Percentiles rank a stretch among this genome's conserved stretches.
Evolutionary conservation across 1,284 basidiomycete species (phyloP).

Genomic region (Ceratobasidium sp.): DNA sequence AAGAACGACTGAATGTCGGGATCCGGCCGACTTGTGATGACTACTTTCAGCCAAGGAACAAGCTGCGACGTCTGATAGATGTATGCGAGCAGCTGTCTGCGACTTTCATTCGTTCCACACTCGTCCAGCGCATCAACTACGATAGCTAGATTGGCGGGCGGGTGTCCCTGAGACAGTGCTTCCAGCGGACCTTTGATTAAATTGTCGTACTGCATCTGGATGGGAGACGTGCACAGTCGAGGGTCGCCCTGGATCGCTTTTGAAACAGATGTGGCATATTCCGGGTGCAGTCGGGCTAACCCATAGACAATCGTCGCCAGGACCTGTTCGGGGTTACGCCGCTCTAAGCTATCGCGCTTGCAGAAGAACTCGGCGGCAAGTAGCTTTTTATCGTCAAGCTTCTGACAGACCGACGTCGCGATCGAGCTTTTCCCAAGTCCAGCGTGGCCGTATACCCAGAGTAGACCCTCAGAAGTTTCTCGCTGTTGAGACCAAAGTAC

Average conservation of each 20-base stretch:
- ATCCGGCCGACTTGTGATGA: conserved; percentile 42
- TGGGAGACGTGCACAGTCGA: not conserved
- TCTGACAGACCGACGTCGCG: not conserved
- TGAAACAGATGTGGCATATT: not conserved
- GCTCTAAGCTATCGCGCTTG: conserved; percentile 4
- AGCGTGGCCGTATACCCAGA: conserved; percentile 1
- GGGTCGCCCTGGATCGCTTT: not conserved
- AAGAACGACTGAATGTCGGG: conserved; percentile 15
- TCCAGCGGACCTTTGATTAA: conserved; percentile 36
- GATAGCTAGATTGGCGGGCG: not conserved
- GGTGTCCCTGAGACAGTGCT: not conserved
- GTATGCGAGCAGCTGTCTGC: not conserved
- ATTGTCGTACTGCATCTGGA: conserved; percentile 4
- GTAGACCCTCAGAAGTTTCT: too few relatives aligned
- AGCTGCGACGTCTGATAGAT: conserved; percentile 4
- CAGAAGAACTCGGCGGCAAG: conserved; percentile 5
- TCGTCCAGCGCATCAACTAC: conserved; percentile 46
- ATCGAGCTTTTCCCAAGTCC: conserved; percentile 12
- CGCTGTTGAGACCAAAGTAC: too few relatives aligned
- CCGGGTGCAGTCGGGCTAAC: not conserved
- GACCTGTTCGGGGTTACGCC: not conserved
- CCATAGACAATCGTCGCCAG: conserved; percentile 3
- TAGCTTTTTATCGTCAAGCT: not conserved
- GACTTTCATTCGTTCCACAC: not conserved
- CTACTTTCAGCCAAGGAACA: conserved; percentile 29